Evolutionary conservation across 495 filamentous ascomycete genomes (phyloP), one percentile per base, ranked within the genome.

Genomic region (Copromyces sp.): DNA sequence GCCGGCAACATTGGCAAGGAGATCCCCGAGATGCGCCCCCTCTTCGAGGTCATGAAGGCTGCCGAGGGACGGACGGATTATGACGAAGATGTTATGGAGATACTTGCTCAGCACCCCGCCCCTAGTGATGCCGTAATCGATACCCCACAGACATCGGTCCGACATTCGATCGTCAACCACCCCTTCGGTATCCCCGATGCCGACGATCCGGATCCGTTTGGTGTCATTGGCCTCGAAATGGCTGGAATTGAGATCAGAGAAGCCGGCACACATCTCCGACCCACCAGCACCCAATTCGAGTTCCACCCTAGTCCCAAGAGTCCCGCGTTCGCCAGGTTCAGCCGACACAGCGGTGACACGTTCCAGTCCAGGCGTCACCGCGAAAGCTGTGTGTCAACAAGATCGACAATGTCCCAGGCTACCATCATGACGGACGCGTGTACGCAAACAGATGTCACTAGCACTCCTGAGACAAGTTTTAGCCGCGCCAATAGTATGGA

Each of bases 171-270:
- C 68, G 53, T 77, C 2, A 79, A 78, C 14, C 78, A 80, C 29
- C 76, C 82, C 8, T 97, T 97, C 79, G 93, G 94, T 4, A 83
- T 97, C 17, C 94, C 94, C 3, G 89, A 90, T 59, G 79, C 83
- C 3, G 91, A 93, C 61, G 91, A 93, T 72, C 93, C 94, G 38
- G 94, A 97, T 79, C 94, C 94, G 16, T 97, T 91, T 77, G 94
- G 94, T 24, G 92, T 97, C 29, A 88, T 92, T 39, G 93, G 94
- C 39, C 82, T 97, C 45, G 91, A 95, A 80, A 89, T 91, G 75
- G 90, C 91, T 75, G 94, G 94, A 9, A 84, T 97, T 68, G 91
- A 94, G 76, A 94, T 97, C 75, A 87, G 91, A 61, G 94, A 97
- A 84, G 94, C 94, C 17, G 93, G 93, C 24, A 90, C 91, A 3